phyloP scores from a whole-genome alignment of 2,329 filamentous ascomycete genomes.

The Boeremia lycopersici region DNA sequence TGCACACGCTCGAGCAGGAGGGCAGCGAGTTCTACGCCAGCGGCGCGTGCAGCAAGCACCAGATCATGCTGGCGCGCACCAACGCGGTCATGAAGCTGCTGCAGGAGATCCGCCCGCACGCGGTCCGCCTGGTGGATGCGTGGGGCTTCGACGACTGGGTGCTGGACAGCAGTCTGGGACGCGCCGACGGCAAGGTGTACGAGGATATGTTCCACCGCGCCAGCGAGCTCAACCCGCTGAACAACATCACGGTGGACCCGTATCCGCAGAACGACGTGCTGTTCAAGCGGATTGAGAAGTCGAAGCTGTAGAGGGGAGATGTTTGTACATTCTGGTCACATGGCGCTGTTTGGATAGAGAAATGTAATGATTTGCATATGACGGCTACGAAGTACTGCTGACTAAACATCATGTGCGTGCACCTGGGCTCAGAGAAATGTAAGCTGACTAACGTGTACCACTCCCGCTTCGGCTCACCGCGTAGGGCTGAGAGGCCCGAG shows the following conservation, averaged over 20 bases:
- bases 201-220: slow-evolving; percentile 77
- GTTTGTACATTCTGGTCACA: background rate
- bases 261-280: slow-evolving; percentile 68
- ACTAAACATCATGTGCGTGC: background rate
- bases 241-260: slow-evolving; percentile 73
- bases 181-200: slow-evolving; percentile 76
- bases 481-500: slow-evolving; percentile 21
- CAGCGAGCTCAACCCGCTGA: slow-evolving; percentile 74
- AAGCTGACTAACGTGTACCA: background rate
- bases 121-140: slow-evolving; percentile 71
- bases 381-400: too few relatives aligned
- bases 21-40: slow-evolving; percentile 75
- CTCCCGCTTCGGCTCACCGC: slow-evolving; percentile 17
- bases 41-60: slow-evolving; percentile 70
- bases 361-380: background rate
- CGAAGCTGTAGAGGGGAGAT: slow-evolving; percentile 53
- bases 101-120: slow-evolving; percentile 74
- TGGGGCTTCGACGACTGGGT: slow-evolving; percentile 83
- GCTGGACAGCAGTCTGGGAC: slow-evolving; percentile 72
- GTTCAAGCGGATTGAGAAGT: slow-evolving; percentile 66
- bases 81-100: slow-evolving; percentile 72
- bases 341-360: background rate
- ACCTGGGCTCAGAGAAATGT: too few relatives aligned
- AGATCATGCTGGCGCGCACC: slow-evolving; percentile 72
- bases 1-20: slow-evolving; percentile 71